A percentile compares a stretch with the other conserved stretches of the same genome.
Evolutionary conservation across 306 rosid genomes (phyloP).

Genomic region (Casuarina cunninghamiana): DNA sequence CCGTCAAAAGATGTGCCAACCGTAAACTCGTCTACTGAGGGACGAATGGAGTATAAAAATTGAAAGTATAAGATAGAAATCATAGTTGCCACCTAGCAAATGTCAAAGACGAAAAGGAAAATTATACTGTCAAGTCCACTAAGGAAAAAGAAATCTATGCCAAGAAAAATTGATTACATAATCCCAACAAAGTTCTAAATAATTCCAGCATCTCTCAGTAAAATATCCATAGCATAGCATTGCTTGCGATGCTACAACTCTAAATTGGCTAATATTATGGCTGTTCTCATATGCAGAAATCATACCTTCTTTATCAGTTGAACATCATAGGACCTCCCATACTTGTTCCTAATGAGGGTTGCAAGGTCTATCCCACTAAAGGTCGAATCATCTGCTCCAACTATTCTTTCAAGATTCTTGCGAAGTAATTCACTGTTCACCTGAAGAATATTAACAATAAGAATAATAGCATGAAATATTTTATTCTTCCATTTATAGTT

Average conservation of each 20-base stretch:
- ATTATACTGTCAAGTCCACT: background rate
- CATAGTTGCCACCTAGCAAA: background rate
- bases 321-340: constrained; percentile 93
- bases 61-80: background rate
- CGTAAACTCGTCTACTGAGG: no score
- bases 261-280: constrained; percentile 4
- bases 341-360: constrained; percentile 86
- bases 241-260: background rate
- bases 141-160: background rate
- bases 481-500: background rate
- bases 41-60: no score
- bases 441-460: constrained; percentile 35
- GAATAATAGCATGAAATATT: constrained; percentile 18
- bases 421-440: constrained; percentile 58
- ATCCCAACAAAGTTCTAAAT: background rate
- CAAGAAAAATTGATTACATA: background rate
- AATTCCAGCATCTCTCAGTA: background rate
- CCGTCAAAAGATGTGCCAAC: no score
- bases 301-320: constrained; percentile 88
- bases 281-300: constrained; percentile 11
- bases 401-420: constrained; percentile 78
- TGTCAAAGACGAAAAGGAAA: background rate
- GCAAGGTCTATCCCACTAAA: constrained; percentile 95
- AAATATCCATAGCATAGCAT: background rate
- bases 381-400: constrained; percentile 79